Conservation (phyloP, 371 early-diverging fungal species). For the Syncephalastrum contaminatum region DNA sequence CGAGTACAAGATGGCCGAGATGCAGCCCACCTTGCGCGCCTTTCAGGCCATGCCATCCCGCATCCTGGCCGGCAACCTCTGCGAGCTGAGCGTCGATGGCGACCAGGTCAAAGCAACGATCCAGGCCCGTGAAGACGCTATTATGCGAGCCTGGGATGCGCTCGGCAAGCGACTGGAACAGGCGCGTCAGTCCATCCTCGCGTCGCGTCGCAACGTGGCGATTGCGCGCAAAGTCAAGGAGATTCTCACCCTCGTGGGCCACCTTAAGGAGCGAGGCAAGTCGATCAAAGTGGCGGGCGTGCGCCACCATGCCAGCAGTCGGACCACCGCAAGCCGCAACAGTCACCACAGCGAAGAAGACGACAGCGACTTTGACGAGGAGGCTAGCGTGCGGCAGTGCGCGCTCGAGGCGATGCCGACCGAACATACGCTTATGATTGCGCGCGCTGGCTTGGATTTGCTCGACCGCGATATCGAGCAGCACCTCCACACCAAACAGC, state of each 20-base stretch:
- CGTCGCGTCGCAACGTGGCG: conserved; percentile 32
- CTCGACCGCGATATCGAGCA: conserved; percentile 46
- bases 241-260: conserved; percentile 41
- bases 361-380: conserved; percentile 19
- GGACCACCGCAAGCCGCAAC: conserved; percentile 8
- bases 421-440: conserved; percentile 39
- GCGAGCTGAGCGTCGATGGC: conserved; percentile 25
- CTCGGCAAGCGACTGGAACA: conserved; percentile 28
- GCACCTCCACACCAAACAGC: conserved; percentile 33
- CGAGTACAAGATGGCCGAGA: conserved; percentile 33
- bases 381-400: conserved; percentile 29
- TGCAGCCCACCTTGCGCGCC: conserved; percentile 37
- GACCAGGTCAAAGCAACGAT: conserved; percentile 25
- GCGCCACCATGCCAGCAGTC: not conserved
- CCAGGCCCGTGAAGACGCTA: conserved; percentile 21
- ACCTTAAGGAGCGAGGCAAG: conserved; percentile 39
- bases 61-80: conserved; percentile 26
- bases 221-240: conserved; percentile 49
- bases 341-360: conserved; percentile 1
- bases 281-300: conserved; percentile 10
- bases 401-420: conserved; percentile 40
- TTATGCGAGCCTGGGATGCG: conserved; percentile 37
- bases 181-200: conserved; percentile 23
- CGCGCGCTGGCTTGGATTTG: conserved; percentile 37
- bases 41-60: conserved; percentile 38